Evolutionary conservation across 2,329 filamentous ascomycete genomes (phyloP), one percentile per base, ranked within the genome.

Genomic region (Pyrenochaeta sp.): DNA sequence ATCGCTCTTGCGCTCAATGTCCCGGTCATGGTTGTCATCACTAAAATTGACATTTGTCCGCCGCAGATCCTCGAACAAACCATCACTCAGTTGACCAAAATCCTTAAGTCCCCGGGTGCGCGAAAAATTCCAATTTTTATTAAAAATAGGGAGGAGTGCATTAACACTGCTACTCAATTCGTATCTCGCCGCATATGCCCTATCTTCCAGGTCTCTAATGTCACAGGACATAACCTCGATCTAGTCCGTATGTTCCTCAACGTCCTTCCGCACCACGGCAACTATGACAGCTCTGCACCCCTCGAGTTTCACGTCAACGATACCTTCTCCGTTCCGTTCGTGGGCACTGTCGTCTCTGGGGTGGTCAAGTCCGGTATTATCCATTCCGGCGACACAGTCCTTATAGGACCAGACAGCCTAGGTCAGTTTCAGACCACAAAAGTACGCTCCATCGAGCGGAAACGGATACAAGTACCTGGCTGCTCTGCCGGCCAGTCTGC

Each of bases 221-320:
- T 99, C 32, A 98, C 95, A 0, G 95, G 95, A 45, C 87, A 96
- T 77, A 92, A 91, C 60, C 85, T 99, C 45, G 91, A 97, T 62
- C 85, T 97, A 4, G 93, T 99, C 5, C 90, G 94, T 53, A 91
- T 90, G 0, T 99, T 99, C 77, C 81, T 99, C 53, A 98, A 98
- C 71, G 96, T 98, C 60, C 84, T 99, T 3, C 95, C 95, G 0
- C 93, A 97, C 67, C 92, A 97, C 68, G 94, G 94, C 49, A 91
- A 94, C 60, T 98, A 98, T 76, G 91, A 98, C 74, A 84, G 89
- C 19, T 89, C 92, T 46, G 73, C 91, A 0, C 90, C 93, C 0
- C 96, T 98, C 65, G 95, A 98, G 74, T 97, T 98, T 68, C 90
- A 96, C 59, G 86, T 99, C 64, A 99, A 98, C 73, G 95, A 99